Conservation (phyloP, 805 yeast genomes). For the Teunomyces atbi region DNA sequence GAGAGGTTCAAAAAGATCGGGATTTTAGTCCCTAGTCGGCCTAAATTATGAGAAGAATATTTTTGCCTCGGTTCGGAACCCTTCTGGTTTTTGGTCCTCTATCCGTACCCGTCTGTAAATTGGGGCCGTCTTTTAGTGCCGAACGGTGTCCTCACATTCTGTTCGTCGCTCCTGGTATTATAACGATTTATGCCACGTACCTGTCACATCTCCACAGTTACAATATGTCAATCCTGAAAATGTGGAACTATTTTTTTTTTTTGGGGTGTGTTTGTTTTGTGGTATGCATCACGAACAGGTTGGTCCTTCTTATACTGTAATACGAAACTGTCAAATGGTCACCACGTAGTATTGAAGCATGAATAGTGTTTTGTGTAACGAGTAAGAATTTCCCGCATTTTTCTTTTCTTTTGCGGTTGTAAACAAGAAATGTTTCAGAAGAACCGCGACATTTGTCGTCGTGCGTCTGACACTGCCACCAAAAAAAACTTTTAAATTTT, state of each 20-base stretch:
- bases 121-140: no score
- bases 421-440: not conserved
- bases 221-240: no score
- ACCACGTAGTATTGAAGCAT: not conserved
- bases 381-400: not conserved
- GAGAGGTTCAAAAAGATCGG: not conserved
- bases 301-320: not conserved
- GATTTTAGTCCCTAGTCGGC: not conserved
- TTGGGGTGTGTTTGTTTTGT: no score
- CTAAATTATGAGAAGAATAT: not conserved
- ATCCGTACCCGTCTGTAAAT: not conserved
- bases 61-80: not conserved
- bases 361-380: not conserved
- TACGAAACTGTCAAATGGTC: not conserved
- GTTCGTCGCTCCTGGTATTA: no score
- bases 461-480: not conserved
- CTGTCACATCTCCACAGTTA: no score
- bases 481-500: not conserved
- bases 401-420: not conserved
- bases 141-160: no score
- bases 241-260: no score
- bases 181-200: no score
- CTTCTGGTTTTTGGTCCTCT: not conserved
- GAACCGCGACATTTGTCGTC: not conserved
- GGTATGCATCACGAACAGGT: no score